phyloP scores from a whole-genome alignment of 208 protist genomes.

The Wallacemonas sp. region DNA sequence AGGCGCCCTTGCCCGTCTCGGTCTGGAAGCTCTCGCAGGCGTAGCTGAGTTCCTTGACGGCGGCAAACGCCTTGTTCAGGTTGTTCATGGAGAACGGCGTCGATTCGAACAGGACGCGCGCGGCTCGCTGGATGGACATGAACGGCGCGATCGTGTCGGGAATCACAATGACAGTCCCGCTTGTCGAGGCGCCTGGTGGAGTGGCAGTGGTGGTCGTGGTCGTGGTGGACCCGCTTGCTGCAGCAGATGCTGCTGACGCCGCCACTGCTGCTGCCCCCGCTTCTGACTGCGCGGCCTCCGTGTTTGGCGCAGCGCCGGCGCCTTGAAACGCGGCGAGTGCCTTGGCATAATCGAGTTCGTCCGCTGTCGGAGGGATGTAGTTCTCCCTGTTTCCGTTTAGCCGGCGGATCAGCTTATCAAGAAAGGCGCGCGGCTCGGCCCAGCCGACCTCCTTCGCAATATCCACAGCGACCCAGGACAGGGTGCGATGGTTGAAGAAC shows the following conservation, averaged over 20 bases:
- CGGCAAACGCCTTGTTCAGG: constrained; percentile 71
- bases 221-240: neutral
- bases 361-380: constrained; percentile 53
- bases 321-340: neutral
- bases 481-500: constrained; percentile 60
- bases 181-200: neutral
- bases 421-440: constrained; percentile 60
- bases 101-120: constrained; percentile 57
- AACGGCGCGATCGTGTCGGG: constrained; percentile 30
- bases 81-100: constrained; percentile 70
- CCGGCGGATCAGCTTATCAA: constrained; percentile 73
- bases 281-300: constrained; percentile 19
- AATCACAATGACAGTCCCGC: neutral
- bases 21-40: constrained; percentile 31
- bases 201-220: neutral
- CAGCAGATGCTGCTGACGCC: neutral
- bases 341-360: constrained; percentile 15
- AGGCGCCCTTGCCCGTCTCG: neutral
- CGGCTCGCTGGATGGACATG: constrained; percentile 28
- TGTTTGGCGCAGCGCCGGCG: constrained; percentile 18
- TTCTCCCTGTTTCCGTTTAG: constrained; percentile 66
- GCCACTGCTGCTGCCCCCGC: constrained; percentile 10
- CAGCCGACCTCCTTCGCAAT: constrained; percentile 43
- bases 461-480: constrained; percentile 54
- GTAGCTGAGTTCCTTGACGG: constrained; percentile 74